phyloP scores from a whole-genome alignment of 352 stramenopile species.

The Phytophthora aleatoria region DNA sequence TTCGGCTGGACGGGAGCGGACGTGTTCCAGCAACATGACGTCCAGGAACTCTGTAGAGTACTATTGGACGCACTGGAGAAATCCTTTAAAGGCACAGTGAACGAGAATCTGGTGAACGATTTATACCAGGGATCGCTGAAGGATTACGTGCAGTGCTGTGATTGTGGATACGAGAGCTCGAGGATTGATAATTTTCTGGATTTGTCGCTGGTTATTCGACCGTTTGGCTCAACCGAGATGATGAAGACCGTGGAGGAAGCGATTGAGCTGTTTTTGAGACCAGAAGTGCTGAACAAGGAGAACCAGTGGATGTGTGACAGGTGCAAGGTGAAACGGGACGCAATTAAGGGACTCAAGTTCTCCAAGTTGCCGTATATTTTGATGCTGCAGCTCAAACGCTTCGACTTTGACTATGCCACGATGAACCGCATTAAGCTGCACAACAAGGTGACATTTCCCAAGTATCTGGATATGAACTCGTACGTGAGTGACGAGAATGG shows the following conservation, averaged over 20 bases:
- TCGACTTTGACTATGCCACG: slow-evolving; percentile 92
- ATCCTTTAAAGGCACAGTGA: slow-evolving; percentile 85
- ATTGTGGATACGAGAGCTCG: slow-evolving; percentile 86
- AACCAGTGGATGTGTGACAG: slow-evolving; percentile 91
- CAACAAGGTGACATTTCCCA: slow-evolving; percentile 87
- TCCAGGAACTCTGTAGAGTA: slow-evolving; percentile 91
- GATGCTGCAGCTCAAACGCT: slow-evolving; percentile 92
- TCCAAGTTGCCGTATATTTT: slow-evolving; percentile 88
- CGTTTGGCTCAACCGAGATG: slow-evolving; percentile 86
- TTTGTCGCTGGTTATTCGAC: slow-evolving; percentile 89
- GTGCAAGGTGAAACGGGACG: slow-evolving; percentile 84
- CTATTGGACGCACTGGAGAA: slow-evolving; percentile 92
- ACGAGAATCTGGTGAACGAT: slow-evolving; percentile 90
- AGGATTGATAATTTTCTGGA: slow-evolving; percentile 90
- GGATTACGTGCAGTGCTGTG: slow-evolving; percentile 89
- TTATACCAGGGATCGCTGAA: slow-evolving; percentile 85
- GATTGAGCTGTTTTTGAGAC: slow-evolving; percentile 87
- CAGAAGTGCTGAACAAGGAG: slow-evolving; percentile 87
- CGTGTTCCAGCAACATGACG: slow-evolving; percentile 92
- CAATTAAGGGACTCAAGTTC: slow-evolving; percentile 92
- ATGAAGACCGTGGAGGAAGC: slow-evolving; percentile 88
- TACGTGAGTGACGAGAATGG: slow-evolving; percentile 70
- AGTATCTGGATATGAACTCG: slow-evolving; percentile 91
- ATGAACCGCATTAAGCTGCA: slow-evolving; percentile 89
- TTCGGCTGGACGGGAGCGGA: slow-evolving; percentile 92